Evolutionary conservation across 2,329 filamentous ascomycete genomes (phyloP), one percentile per base, ranked within the genome.

Genomic region (Stachybotrys chartarum): DNA sequence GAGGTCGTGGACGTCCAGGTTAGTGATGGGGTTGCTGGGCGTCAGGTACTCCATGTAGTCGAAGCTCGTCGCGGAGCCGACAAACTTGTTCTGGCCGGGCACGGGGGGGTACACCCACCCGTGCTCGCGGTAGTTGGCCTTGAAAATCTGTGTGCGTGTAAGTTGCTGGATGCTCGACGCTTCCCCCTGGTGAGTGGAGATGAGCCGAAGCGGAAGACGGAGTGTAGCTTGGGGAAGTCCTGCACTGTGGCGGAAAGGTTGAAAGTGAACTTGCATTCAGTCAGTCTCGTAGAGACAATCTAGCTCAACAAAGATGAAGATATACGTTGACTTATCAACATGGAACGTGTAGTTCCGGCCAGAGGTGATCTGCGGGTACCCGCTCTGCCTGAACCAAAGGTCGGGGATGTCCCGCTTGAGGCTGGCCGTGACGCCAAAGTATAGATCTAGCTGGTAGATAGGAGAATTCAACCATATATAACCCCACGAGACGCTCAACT

Each of bases 201-300:
- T 7, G n/a, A 51, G 46, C 58, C 60, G 52, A 55, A 61, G 6
- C 52, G 55, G 53, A 58, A 51, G 30, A 53, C 51, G 1, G 52
- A 24, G 5, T 47, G 42, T 11, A 63, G 44, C 44, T 61, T 62
- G 2, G 59, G 60, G 52, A 61, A 63, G 42, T 63, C 61, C 17
- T 63, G 61, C 3, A 44, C 50, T n/a, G 32, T 35, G 35, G 60
- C 42, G 48, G 78, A 83, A 1, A 84, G 85, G 60, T 85, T 86
- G 31, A 87, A 74, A 0, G 84, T 83, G 59, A 81, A 86, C 3
- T 83, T 78, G 60, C 84, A 81, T 65, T 84, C 35, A 14, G 35
- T 42, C 35, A 42, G 5, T 2, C 3, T 42, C 14, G 35, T 14
- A 42, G 14, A 10, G 35, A 5, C 35, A 42, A 6, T 10, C 14